Base-by-base conservation (phyloP, 2,329 filamentous ascomycete species). In the Neopestalotiopsis clavispora region DNA sequence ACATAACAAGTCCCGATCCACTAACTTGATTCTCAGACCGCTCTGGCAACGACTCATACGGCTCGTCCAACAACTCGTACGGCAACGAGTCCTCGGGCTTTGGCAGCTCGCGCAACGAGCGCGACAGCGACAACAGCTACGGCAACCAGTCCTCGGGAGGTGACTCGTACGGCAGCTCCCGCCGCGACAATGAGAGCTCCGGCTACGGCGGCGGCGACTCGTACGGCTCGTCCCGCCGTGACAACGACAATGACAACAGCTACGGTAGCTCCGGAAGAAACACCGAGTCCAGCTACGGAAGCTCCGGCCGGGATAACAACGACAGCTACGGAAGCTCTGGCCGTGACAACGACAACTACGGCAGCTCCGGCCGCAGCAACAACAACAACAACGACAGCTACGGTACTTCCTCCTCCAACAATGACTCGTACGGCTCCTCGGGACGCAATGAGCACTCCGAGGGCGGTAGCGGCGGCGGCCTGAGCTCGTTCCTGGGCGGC, bases 51-150 rank as follows among this genome's bases (percentile, higher is more conserved):
- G 40, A 64, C 38, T 64, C 61, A 9, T 64, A 61, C 32, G 59
- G 59, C 59, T 64, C 61, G 9, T 64, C 23, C 34, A 64, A 64
- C 40, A 38, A 64, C 38, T 64, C 61, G n/a, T 64, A 61, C 32
- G 59, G 59, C 59, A 49, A 49, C 64, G 17, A 57, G n/a, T 56
- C 45, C 49, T 42, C 28, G 2, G 64, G 42, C 49, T 12, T 4
- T 28, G 64, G 64, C 49, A 30, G 64, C 28, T 45, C 34, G 9
- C 61, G 61, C 40, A 30, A 34, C 17, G 61, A 64, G 3, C 34
- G 42, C 28, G 40, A 65, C 10, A 57, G 34, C 4, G 17, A 49
- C 62, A 30, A 49, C 62, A 30, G 62, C 62, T 49, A 30, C 20
- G 42, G 62, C 42, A 63, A 30, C 57, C 30, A 20, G 4, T 59